Conservation (phyloP, 2,329 filamentous ascomycete genomes). For the Cephalotrichum gorgonifer region DNA sequence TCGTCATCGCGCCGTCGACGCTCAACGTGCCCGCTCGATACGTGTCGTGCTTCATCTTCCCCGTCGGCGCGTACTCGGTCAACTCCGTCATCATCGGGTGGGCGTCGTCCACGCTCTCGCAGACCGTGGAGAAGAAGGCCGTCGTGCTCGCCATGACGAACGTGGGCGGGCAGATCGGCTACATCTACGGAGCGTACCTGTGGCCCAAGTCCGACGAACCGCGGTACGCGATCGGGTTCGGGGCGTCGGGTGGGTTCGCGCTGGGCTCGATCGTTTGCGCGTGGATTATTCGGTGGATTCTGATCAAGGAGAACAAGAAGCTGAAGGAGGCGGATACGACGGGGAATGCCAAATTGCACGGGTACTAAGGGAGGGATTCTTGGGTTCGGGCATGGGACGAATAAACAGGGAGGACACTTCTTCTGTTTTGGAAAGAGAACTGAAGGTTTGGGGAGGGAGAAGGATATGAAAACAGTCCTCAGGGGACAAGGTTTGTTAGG, state of each 20-base stretch:
- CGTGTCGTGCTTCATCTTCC: constrained; percentile 29
- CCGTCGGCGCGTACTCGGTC: constrained; percentile 30
- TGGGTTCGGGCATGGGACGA: not conserved
- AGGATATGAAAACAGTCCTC: no score
- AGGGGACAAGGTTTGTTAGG: no score
- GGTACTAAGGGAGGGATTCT: constrained; percentile 18
- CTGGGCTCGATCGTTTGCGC: constrained; percentile 24
- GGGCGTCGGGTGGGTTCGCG: constrained; percentile 32
- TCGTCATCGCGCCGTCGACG: constrained; percentile 25
- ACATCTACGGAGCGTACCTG: constrained; percentile 40
- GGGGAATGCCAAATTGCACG: constrained; percentile 19
- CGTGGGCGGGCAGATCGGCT: constrained; percentile 33
- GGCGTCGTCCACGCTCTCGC: constrained; percentile 30
- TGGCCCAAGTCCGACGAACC: constrained; percentile 34
- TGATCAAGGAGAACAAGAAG: constrained; percentile 30
- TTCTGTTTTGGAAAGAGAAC: no score
- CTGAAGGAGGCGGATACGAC: constrained; percentile 21
- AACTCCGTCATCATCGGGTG: constrained; percentile 36
- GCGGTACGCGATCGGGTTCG: constrained; percentile 32
- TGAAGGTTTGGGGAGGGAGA: no score
- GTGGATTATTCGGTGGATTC: constrained; percentile 28
- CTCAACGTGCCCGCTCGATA: constrained; percentile 28
- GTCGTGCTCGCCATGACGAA: constrained; percentile 37
- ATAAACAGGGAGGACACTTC: not conserved
- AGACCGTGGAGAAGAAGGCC: constrained; percentile 39